phyloP scores from a whole-genome alignment of 2,329 filamentous ascomycete genomes.

The Atkinsonella texensis region DNA sequence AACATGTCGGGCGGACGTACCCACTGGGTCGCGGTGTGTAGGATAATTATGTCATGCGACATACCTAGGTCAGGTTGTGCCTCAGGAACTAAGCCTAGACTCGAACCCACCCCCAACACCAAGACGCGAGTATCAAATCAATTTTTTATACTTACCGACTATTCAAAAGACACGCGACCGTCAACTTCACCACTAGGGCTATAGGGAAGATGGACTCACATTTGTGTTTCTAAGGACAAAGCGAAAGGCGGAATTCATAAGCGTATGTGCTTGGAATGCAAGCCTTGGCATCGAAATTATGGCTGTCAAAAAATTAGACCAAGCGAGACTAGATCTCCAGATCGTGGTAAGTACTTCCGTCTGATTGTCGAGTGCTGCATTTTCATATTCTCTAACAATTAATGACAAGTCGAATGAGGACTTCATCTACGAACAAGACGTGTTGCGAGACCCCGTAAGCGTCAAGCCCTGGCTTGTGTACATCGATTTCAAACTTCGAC shows the following conservation, averaged over 20 bases:
- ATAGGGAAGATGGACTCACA: too few species aligned
- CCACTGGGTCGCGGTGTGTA: too few species aligned
- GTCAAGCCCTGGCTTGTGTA: conserved; percentile 94
- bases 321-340: conserved; percentile 2
- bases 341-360: conserved; percentile 21
- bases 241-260: background rate
- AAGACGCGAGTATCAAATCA: too few species aligned
- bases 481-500: conserved; percentile 77
- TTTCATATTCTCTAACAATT: background rate
- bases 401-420: conserved; percentile 64
- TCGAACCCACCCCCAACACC: too few species aligned
- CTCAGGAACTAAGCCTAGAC: too few species aligned
- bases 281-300: background rate
- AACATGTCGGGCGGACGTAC: too few species aligned
- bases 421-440: conserved; percentile 91
- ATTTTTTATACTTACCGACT: too few species aligned
- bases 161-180: too few species aligned
- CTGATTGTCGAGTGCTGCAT: background rate
- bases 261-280: background rate
- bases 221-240: background rate
- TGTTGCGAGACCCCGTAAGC: conserved; percentile 72
- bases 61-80: too few species aligned
- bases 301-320: background rate
- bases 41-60: too few species aligned
- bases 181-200: too few species aligned